Evolutionary conservation across 306 rosid species (phyloP).

Genomic region (Quercus rubra): DNA sequence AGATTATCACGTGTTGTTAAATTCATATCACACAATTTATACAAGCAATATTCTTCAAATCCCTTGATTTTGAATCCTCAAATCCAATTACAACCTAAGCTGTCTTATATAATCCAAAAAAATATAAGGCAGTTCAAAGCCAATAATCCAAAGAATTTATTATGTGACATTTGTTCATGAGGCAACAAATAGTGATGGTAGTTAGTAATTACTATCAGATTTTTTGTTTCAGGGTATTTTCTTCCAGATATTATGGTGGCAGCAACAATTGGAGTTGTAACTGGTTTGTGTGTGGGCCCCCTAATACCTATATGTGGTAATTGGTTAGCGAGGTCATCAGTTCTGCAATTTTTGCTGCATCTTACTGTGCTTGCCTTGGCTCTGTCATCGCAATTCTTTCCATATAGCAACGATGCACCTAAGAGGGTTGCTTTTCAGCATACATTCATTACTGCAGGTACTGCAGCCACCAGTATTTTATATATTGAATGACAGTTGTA

Average conservation of each 20-base stretch:
- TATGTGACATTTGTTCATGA: too few relatives aligned
- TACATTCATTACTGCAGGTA: slow-evolving; percentile 75
- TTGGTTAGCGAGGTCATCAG: slow-evolving; percentile 81
- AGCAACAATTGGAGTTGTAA: slow-evolving; percentile 62
- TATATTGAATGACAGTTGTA: background rate
- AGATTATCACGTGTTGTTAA: too few relatives aligned
- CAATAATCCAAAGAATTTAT: background rate
- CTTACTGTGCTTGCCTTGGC: slow-evolving; percentile 72
- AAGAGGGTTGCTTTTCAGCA: slow-evolving; percentile 88
- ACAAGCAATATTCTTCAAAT: too few relatives aligned
- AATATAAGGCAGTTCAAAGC: background rate
- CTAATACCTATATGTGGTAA: slow-evolving; percentile 72
- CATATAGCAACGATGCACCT: slow-evolving; percentile 78
- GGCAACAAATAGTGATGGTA: background rate
- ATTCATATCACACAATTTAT: too few relatives aligned
- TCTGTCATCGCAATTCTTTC: slow-evolving; percentile 86
- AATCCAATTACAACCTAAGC: background rate
- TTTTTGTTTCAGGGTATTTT: slow-evolving; percentile 59
- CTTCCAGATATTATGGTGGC: slow-evolving; percentile 79
- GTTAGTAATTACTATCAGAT: slow-evolving; percentile 12
- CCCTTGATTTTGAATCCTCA: too few relatives aligned
- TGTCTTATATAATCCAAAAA: background rate
- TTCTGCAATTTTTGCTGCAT: slow-evolving; percentile 74
- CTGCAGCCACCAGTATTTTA: slow-evolving; percentile 15
- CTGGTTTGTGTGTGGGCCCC: slow-evolving; percentile 86